Conservation (phyloP, 306 rosid species). For the Citrullus amarus region DNA sequence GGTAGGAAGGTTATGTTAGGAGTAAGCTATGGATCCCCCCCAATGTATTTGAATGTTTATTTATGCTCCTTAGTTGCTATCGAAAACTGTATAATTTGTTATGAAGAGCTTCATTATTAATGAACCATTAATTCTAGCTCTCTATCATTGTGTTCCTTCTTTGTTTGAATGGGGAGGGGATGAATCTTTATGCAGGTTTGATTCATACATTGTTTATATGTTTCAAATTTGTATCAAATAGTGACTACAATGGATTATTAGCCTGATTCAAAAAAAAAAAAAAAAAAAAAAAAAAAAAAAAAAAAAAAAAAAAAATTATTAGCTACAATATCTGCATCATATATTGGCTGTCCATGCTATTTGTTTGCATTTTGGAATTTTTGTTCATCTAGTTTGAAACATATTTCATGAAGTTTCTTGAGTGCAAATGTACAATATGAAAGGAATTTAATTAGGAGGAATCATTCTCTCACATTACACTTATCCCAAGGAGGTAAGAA, state of each 20-base stretch:
- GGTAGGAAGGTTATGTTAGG: constrained; percentile 12
- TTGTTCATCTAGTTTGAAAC: not conserved
- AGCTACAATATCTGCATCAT: not conserved
- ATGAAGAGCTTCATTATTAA: not conserved
- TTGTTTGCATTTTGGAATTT: not conserved
- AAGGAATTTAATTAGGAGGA: not conserved
- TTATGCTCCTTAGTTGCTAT: not conserved
- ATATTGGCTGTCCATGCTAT: not conserved
- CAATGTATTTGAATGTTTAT: constrained; percentile 4
- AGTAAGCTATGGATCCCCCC: constrained; percentile 12
- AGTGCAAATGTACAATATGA: not conserved
- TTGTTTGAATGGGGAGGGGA: not conserved
- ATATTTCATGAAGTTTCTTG: not conserved
- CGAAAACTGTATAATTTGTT: not conserved
- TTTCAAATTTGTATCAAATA: not conserved
- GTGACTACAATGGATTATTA: not conserved
- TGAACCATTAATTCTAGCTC: not conserved
- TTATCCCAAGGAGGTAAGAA: not conserved
- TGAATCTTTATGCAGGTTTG: not conserved
- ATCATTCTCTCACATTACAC: not conserved
- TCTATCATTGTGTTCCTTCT: not conserved
- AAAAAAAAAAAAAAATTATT: not conserved
- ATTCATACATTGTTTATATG: not conserved
- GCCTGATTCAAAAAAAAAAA: too few relatives aligned
- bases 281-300: too few relatives aligned